Base-by-base conservation (phyloP, 805 yeast genomes). In the Schwanniomyces occidentalis region DNA sequence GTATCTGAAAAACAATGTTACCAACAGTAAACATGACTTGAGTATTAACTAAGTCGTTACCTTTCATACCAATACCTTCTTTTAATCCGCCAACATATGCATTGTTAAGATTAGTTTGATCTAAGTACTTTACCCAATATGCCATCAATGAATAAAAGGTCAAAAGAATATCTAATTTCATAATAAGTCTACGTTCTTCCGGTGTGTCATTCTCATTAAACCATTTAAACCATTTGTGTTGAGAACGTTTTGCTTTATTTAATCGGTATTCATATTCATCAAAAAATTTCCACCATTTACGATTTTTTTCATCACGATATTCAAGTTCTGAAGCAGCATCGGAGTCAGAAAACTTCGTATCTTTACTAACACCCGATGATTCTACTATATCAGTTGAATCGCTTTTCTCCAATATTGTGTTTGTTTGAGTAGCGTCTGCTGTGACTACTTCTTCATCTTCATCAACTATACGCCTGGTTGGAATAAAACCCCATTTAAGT, bases 41-140 rank as follows among this genome's bases (percentile, higher is more conserved):
- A 4, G 77, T 69, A 43, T 77, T 61, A 31, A 75, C 72, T 32
- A 78, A 63, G 41, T 80, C 84, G 46, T 78, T 75, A 7, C 83
- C 84, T 33, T 63, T 45, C 70, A 82, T 69, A 6, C 63, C 59
- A 24, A 80, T 55, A 27, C 67, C 79, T 44, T 71, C 77, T 40
- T 70, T 55, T 76, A 81, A 69, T 14, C 84, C 83, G 13, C 78
- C 71, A 22, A 75, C 78, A 44, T 78, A 80, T 1, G 85, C 85
- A 46, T 79, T 76, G 41, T 68, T 70, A 37, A 75, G 59, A 52
- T 80, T 81, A 26, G 71, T 61, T 34, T 69, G 68, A 49, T 81
- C 85, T 30, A 81, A 58, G 34, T 76, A 73, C 51, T 80, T 80
- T 37, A 79, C 74, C 81, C 83, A 81, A 54, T 78, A 79, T 1